These are phyloP conservation scores for Hymenoscyphus repandus DNA, from an alignment of 2,329 filamentous ascomycete genomes.

Conservation along the genomic window DNA sequence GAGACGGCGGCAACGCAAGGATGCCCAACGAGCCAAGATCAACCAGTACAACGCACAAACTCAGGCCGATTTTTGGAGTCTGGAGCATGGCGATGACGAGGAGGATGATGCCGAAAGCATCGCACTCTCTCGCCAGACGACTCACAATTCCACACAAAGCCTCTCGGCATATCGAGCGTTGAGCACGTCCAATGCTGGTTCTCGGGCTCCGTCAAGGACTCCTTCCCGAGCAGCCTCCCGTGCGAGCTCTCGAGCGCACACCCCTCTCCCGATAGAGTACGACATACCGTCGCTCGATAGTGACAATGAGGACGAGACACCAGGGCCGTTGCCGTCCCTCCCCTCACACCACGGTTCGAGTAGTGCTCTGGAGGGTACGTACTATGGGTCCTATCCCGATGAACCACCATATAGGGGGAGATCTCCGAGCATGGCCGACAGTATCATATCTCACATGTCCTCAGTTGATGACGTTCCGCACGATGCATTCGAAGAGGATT, in stretches of 20 bases:
- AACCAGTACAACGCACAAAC: slow-evolving; percentile 41
- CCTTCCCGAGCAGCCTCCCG: slow-evolving; percentile 26
- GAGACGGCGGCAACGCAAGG: slow-evolving; percentile 52
- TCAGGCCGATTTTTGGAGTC: slow-evolving; percentile 70
- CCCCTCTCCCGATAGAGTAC: slow-evolving; percentile 33
- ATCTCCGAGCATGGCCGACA: slow-evolving; percentile 77
- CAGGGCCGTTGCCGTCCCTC: slow-evolving; percentile 41
- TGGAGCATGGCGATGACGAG: slow-evolving; percentile 68
- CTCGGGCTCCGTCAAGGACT: slow-evolving; percentile 23
- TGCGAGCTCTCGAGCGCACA: slow-evolving; percentile 29
- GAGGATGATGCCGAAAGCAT: slow-evolving; percentile 35
- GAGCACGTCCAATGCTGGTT: slow-evolving; percentile 26
- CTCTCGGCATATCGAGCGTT: slow-evolving; percentile 18
- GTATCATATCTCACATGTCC: slow-evolving; percentile 66
- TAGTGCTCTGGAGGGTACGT: slow-evolving; percentile 66
- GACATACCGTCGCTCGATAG: slow-evolving; percentile 34
- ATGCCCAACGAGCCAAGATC: slow-evolving; percentile 52
- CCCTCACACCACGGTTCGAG: slow-evolving; percentile 39
- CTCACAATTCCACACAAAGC: slow-evolving; percentile 24
- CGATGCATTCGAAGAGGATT: slow-evolving; percentile 75
- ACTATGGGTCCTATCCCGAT: slow-evolving; percentile 66
- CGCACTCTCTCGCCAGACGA: slow-evolving; percentile 25
- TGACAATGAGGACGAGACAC: slow-evolving; percentile 51
- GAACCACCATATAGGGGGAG: slow-evolving; percentile 57
- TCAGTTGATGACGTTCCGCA: slow-evolving; percentile 58